Base-by-base conservation (phyloP, 768 basidiomycete genomes). In the Podaxis mareebaensis region DNA sequence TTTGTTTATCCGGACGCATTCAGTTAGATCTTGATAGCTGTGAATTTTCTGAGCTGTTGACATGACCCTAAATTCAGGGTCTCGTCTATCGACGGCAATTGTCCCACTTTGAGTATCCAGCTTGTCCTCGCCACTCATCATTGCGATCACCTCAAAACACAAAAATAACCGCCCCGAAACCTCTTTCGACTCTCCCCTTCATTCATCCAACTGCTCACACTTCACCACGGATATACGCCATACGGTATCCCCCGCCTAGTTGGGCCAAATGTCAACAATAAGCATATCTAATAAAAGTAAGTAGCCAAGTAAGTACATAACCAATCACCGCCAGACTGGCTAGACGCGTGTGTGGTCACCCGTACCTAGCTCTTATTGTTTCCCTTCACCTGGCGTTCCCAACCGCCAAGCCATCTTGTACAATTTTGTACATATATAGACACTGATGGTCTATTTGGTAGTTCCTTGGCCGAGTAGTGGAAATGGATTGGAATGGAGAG, bases 281-380 rank as follows among this genome's bases (percentile, higher is more conserved):
- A 44, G 38, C 17, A 30, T 30, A 36, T 30, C 51, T 52, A 54
- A 53, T 10, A 53, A 53, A 36, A 61, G 51, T n/a, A 61, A 12
- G 40, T 54, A 22, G 8, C 54, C 38, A 26, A 24, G 20, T 40
- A 56, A 56, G 54, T 40, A 24, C 38, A 56, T 56, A 40, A 40
- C 39, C 39, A 56, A 56, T 56, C 54, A 56, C 12, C 36, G 24
- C 38, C 54, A 56, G 39, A 53, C 39, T 20, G 40, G 17, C 38
- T 33, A 53, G 44, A 61, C 40, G 39, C 52, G 39, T n/a, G 28
- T 53, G 28, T 3, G 39, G 39, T 28, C 39, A 61, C 30, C 20
- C 36, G 60, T 61, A 61, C 60, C 60, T 61, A 52, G 20, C 7
- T 61, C 60, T 53, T 61, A 61, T 61, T 61, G 60, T 61, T 36